A percentile compares a stretch with the other conserved stretches of the same genome.
Conservation (phyloP, 176 grass and related monocot genomes). For the Bolboschoenus planiculmis region DNA sequence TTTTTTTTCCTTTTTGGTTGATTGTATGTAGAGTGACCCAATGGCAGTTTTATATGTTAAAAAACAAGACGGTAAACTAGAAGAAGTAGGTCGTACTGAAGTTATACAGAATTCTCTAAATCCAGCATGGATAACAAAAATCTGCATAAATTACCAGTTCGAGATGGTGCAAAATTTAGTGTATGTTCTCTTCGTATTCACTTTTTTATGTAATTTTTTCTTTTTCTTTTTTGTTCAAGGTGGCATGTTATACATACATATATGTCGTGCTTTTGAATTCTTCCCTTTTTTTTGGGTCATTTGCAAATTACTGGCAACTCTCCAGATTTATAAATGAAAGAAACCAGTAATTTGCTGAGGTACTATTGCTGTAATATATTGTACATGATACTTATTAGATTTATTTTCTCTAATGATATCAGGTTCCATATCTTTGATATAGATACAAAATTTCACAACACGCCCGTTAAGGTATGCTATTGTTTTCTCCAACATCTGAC, state of each 20-base stretch:
- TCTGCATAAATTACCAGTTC: constrained; percentile 83
- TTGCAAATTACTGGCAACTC: background rate
- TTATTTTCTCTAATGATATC: constrained; percentile 4
- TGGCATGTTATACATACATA: no score
- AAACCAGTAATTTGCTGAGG: background rate
- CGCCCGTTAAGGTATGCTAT: constrained; percentile 67
- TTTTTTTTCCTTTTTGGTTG: constrained; percentile 15
- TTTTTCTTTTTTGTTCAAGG: constrained; percentile 8
- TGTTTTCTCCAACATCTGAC: background rate
- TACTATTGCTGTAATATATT: background rate
- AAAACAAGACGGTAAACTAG: constrained; percentile 53
- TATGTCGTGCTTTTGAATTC: background rate
- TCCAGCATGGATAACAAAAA: constrained; percentile 86
- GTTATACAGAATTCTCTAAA: constrained; percentile 73
- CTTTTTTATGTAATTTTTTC: background rate
- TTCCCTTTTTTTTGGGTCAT: background rate
- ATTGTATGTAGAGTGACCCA: constrained; percentile 68
- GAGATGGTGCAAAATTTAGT: constrained; percentile 79
- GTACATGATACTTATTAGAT: background rate
- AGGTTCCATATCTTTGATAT: constrained; percentile 83
- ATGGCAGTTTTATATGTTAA: constrained; percentile 66
- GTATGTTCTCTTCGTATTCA: constrained; percentile 44
- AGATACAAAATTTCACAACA: constrained; percentile 82
- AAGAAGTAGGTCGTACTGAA: constrained; percentile 94
- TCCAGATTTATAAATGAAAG: background rate